Evolutionary conservation across 2,329 filamentous ascomycete genomes (phyloP).

Genomic region (Beauveria varroae): DNA sequence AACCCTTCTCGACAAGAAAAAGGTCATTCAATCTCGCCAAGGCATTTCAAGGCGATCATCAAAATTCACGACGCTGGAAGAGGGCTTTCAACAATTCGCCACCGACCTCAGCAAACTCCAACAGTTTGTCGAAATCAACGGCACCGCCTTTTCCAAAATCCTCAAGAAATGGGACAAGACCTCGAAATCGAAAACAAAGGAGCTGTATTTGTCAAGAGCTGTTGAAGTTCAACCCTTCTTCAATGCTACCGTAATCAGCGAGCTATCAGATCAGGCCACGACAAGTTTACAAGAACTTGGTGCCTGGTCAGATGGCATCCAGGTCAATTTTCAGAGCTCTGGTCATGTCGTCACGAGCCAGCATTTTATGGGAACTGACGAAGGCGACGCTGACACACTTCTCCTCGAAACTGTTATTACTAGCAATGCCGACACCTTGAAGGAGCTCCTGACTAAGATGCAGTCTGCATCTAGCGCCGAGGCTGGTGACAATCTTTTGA

Average conservation of each 20-base stretch:
- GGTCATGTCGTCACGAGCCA: constrained; percentile 61
- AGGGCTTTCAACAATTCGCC: constrained; percentile 95
- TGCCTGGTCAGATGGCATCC: constrained; percentile 94
- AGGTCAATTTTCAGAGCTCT: constrained; percentile 68
- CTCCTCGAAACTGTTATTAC: constrained; percentile 80
- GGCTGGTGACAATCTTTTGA: constrained; percentile 48
- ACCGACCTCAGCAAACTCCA: constrained; percentile 95
- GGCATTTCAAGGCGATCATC: constrained; percentile 80
- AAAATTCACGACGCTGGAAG: constrained; percentile 89
- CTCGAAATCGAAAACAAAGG: constrained; percentile 97
- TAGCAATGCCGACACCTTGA: constrained; percentile 69
- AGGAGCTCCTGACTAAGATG: constrained; percentile 75
- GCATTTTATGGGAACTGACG: constrained; percentile 65
- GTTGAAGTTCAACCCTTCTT: constrained; percentile 98
- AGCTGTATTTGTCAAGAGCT: constrained; percentile 89
- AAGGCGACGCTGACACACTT: constrained; percentile 82
- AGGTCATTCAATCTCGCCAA: constrained; percentile 74
- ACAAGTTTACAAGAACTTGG: constrained; percentile 92
- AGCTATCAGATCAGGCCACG: constrained; percentile 92
- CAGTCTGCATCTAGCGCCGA: constrained; percentile 40
- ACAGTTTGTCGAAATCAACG: constrained; percentile 98
- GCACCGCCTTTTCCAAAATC: constrained; percentile 96
- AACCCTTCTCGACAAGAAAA: constrained; percentile 92
- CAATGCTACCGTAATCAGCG: constrained; percentile 93
- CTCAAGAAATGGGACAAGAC: constrained; percentile 99